Evolutionary conservation across 495 filamentous ascomycete species (phyloP).

Genomic region (Neurospora sp.): DNA sequence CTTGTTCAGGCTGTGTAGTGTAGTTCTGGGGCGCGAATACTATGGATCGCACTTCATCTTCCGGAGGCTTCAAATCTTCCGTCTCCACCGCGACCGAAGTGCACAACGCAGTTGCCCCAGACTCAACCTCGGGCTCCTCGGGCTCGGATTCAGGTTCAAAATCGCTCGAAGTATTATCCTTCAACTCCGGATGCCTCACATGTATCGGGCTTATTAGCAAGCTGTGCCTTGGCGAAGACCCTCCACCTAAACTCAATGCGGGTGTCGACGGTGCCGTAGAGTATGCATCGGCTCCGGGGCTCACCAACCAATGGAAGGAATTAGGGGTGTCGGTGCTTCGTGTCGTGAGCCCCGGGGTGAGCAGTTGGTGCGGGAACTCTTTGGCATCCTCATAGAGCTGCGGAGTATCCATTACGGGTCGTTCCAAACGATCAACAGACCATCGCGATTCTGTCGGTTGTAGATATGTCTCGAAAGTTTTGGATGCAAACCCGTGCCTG

Average conservation of each 20-base stretch:
- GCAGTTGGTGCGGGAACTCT: slow-evolving; percentile 4
- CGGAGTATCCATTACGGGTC: slow-evolving; percentile 18
- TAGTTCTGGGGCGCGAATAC: neutral
- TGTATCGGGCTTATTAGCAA: slow-evolving; percentile 18
- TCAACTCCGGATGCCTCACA: slow-evolving; percentile 8
- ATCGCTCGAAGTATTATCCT: slow-evolving; percentile 4
- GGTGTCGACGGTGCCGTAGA: slow-evolving; percentile 31
- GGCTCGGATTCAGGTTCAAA: slow-evolving; percentile 9
- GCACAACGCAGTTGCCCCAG: neutral
- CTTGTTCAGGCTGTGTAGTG: neutral
- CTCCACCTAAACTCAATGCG: slow-evolving; percentile 22
- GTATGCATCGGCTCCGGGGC: slow-evolving; percentile 13
- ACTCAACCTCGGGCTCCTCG: slow-evolving; percentile 9
- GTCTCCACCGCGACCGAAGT: neutral
- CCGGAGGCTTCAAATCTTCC: neutral
- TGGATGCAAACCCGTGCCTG: neutral
- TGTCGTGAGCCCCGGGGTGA: slow-evolving; percentile 3
- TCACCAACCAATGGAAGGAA: neutral
- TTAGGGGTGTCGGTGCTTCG: slow-evolving; percentile 2
- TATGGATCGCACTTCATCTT: neutral
- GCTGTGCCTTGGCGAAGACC: slow-evolving; percentile 28
- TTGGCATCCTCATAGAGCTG: slow-evolving; percentile 13
- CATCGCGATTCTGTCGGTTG: neutral
- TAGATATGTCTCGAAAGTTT: neutral
- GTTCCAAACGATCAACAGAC: neutral